phyloP scores from a whole-genome alignment of 352 stramenopile genomes.

The Aphanomyces astaci region DNA sequence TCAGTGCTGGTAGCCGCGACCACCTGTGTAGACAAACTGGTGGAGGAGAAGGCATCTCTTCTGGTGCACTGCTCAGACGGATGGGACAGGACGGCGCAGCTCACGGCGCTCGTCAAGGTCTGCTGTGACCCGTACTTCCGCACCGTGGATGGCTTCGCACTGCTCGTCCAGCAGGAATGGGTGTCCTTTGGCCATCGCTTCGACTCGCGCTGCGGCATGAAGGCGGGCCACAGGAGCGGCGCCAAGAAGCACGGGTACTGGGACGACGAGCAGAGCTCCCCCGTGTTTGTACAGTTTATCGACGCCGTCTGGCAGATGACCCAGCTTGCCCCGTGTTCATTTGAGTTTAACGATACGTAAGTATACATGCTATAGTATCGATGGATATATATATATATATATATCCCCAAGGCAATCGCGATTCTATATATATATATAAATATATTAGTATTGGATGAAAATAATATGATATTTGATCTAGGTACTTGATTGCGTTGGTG shows the following conservation, averaged over 20 bases:
- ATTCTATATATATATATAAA: too few species aligned
- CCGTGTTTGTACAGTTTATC: slow-evolving; percentile 99
- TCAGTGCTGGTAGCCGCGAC: slow-evolving; percentile 86
- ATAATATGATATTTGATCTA: slow-evolving; percentile 56
- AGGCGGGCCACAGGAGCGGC: too few species aligned
- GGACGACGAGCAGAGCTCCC: slow-evolving; percentile 94
- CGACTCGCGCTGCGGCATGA: slow-evolving; percentile 80
- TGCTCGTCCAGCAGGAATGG: slow-evolving; percentile 99
- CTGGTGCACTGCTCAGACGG: slow-evolving; percentile 98
- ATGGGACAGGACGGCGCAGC: slow-evolving; percentile 98
- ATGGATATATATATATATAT: too few species aligned
- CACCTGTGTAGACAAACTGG: slow-evolving; percentile 82
- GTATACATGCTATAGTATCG: too few species aligned
- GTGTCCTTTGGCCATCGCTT: slow-evolving; percentile 99
- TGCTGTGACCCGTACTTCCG: slow-evolving; percentile 97
- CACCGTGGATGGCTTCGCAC: slow-evolving; percentile 93
- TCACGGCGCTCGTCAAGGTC: slow-evolving; percentile 91
- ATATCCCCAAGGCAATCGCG: too few species aligned
- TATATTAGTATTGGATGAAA: too few species aligned
- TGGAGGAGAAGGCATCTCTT: slow-evolving; percentile 85
- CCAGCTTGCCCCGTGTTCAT: slow-evolving; percentile 93
- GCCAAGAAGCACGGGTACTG: slow-evolving; percentile 46
- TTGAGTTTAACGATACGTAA: slow-evolving; percentile 94
- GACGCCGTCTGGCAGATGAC: slow-evolving; percentile 97
- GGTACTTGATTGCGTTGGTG: slow-evolving; percentile 86